Conservation (phyloP, 352 stramenopile genomes). For the Pythium brachiatum region DNA sequence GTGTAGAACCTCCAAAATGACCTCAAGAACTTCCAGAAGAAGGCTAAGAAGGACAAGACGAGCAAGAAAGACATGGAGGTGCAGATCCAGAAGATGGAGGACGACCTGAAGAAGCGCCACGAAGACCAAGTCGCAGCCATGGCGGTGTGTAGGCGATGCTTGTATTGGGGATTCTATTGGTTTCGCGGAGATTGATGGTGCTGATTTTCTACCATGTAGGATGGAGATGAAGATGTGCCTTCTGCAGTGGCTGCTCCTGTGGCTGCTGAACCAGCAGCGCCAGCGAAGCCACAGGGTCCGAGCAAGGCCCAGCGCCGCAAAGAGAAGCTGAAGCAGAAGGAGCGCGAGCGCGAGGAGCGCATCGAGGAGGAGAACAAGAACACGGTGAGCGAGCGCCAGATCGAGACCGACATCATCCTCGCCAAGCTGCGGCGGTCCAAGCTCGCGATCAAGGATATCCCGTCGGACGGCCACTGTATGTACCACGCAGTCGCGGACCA, state of each 20-base stretch:
- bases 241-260: slow-evolving; percentile 2
- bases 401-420: slow-evolving; percentile 75
- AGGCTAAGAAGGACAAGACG: slow-evolving; percentile 80
- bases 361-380: slow-evolving; percentile 81
- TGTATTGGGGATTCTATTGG: not conserved
- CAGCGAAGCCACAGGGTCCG: slow-evolving; percentile 33
- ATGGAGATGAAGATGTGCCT: slow-evolving; percentile 6
- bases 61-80: slow-evolving; percentile 72
- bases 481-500: slow-evolving; percentile 95
- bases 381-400: slow-evolving; percentile 75
- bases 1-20: slow-evolving; percentile 73
- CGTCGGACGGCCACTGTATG: slow-evolving; percentile 97
- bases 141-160: slow-evolving; percentile 11
- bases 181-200: not conserved
- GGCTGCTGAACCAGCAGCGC: slow-evolving; percentile 7
- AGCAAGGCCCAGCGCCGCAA: slow-evolving; percentile 74
- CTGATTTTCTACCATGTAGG: not conserved
- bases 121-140: slow-evolving; percentile 45
- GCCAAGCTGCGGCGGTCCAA: slow-evolving; percentile 49
- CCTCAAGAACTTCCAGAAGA: slow-evolving; percentile 81
- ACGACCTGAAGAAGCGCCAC: slow-evolving; percentile 53
- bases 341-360: slow-evolving; percentile 64
- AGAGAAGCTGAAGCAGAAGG: slow-evolving; percentile 75
- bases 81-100: slow-evolving; percentile 58
- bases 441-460: slow-evolving; percentile 91